phyloP scores from a whole-genome alignment of 495 filamentous ascomycete genomes.

The Haplographium delicatum region DNA sequence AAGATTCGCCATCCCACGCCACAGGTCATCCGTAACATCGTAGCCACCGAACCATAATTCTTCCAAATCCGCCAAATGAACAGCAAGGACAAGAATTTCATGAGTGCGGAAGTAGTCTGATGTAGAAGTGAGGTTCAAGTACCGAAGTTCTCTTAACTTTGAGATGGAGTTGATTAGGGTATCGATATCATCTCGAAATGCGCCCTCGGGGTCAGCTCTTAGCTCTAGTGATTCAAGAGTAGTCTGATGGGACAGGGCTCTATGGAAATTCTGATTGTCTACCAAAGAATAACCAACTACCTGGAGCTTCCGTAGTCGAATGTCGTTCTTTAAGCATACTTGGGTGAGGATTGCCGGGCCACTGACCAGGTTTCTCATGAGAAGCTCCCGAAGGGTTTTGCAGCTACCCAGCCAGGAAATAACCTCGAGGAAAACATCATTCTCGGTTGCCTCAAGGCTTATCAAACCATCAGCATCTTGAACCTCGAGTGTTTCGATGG shows the following conservation, averaged over 20 bases:
- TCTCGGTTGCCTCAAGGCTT: conserved; percentile 38
- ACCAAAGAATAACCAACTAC: conserved; percentile 41
- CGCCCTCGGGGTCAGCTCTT: conserved; percentile 44
- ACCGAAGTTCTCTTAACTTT: conserved; percentile 40
- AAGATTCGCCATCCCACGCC: conserved; percentile 35
- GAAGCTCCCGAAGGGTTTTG: conserved; percentile 43
- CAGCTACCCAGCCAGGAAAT: conserved; percentile 53
- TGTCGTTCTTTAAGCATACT: conserved; percentile 37
- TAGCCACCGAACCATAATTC: conserved; percentile 39
- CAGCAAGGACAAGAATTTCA: conserved; percentile 46
- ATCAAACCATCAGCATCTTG: conserved; percentile 33
- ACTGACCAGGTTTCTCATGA: conserved; percentile 44
- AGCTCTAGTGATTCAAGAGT: conserved; percentile 43
- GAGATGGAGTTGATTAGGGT: conserved; percentile 43
- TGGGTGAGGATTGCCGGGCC: conserved; percentile 47
- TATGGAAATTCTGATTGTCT: conserved; percentile 43
- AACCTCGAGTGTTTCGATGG: conserved; percentile 49
- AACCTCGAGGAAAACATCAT: conserved; percentile 46
- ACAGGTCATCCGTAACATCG: conserved; percentile 46
- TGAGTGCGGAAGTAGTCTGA: conserved; percentile 49
- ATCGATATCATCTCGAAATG: conserved; percentile 40
- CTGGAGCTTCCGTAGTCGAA: conserved; percentile 42
- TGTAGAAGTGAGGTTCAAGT: conserved; percentile 46
- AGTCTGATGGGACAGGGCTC: conserved; percentile 42
- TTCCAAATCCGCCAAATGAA: conserved; percentile 25